Evolutionary conservation across 1,284 basidiomycete genomes (phyloP), one percentile per base, ranked within the genome.

Genomic region (Tilletia walkeri): DNA sequence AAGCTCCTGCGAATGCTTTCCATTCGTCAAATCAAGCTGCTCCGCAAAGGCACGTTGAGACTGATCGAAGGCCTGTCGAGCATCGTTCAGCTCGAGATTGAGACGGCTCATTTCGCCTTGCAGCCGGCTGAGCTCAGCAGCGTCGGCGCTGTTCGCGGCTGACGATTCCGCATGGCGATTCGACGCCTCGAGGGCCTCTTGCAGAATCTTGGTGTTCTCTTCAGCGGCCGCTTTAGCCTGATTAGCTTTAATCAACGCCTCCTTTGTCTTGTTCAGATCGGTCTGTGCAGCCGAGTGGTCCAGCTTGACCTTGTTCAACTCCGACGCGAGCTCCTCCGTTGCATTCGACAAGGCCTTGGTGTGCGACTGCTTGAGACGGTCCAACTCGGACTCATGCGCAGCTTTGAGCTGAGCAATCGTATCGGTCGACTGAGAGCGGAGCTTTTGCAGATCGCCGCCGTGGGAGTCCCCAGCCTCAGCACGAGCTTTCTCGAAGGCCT

Each of bases 391-490:
- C 12, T 70, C 70, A 65, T 78, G 77, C 10, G 69, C 70, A 48
- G 71, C 73, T 49, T 71, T 73, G 69, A 76, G 65, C 65, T 78
- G 75, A 48, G 73, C 73, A 34, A 73, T 48, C 1, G 76, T 73
- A 65, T 72, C 69, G 66, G 70, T 41, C 2, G 75, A 76, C 50
- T 76, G 74, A 53, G 72, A 70, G 20, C 66, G 70, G 63, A 75
- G 73, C 14, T 45, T 59, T 54, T 77, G 74, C 34, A 77, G 70
- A 34, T 77, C 77, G 6, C 66, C 70, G 34, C 73, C 75, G 68
- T 76, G 77, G 14, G 65, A 48, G 66, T 73, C 72, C 5, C 75
- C 77, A 16, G 77, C 77, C 59, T 76, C 73, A 18, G 75, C 72
- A 2, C 74, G 74, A 3, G 77, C 77, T 66, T 75, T 72, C 47